Base-by-base conservation (phyloP, 129 eudicot species). In the Pulicaria dysenterica region DNA sequence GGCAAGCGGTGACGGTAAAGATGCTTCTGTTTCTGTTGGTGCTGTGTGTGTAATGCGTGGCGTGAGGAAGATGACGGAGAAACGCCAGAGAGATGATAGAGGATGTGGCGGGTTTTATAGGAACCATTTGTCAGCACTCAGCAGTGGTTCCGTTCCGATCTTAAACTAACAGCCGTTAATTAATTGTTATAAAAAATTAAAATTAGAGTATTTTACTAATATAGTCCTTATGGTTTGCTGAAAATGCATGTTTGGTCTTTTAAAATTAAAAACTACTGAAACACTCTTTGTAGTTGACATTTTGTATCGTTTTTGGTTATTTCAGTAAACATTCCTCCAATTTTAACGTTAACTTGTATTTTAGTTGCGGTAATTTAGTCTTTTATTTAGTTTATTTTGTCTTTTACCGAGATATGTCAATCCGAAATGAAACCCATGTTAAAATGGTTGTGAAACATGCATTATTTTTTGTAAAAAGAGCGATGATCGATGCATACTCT, bases 101-200 rank as follows among this genome's bases (percentile, higher is more conserved):
- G 57, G 10, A 41, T 62, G 62, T 44, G 60, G 69, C 47, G 51
- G 83, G 69, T 64, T 64, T 64, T 72, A 72, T 64, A 67, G 67
- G 46, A 66, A 37, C 40, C 73, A 78, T 78, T 71, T 63, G 82
- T 45, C 60, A 44, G 58, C 45, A 66, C 77, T 45, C 60, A 44
- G 58, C 45, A 66, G 68, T 7, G 45, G 41, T 4, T 45, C 47
- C 39, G 39, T 55, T 64, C n/a, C 16, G 69, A 59, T 59, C 56
- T 36, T 36, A 58, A 58, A 37, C n/a, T 59, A 51, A 74, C 56
- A 36, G 56, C 75, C 38, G 58, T 58, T 72, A 24, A 15, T 14
- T 75, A 55, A 48, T 75, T 48, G 13, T 37, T 6, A 19, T 50
- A 37, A 24, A 24, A 24, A 36, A 48, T 46, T 53, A 41, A 40